Percentiles rank a stretch among this genome's conserved stretches.
Conservation (phyloP, 257 asterid species). For the Solanum pimpinellifolium region DNA sequence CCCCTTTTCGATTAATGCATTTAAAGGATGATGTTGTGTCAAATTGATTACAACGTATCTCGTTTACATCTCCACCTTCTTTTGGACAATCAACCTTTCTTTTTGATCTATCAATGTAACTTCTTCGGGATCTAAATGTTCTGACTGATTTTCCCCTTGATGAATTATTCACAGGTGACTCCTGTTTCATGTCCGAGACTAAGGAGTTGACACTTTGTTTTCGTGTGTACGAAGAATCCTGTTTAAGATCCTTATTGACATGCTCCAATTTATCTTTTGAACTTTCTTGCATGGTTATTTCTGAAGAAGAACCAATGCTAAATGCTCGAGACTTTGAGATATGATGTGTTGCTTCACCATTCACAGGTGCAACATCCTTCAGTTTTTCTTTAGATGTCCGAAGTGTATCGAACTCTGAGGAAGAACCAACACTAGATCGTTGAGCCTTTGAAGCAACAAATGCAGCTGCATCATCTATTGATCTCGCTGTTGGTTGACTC, state of each 20-base stretch:
- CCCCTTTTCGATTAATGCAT: slow-evolving; percentile 7
- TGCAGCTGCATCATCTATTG: slow-evolving; percentile 10
- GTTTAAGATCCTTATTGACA: slow-evolving; percentile 11
- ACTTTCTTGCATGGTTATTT: slow-evolving; percentile 10
- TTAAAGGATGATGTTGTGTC: slow-evolving; percentile 12
- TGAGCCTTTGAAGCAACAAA: background rate
- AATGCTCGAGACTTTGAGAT: background rate
- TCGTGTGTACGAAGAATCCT: slow-evolving; percentile 17
- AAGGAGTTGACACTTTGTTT: slow-evolving; percentile 14
- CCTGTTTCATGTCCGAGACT: slow-evolving; percentile 25
- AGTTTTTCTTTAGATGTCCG: slow-evolving; percentile 2
- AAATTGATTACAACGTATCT: slow-evolving; percentile 1
- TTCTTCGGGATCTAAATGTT: slow-evolving; percentile 38
- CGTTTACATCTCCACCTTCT: slow-evolving; percentile 13
- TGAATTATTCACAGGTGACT: slow-evolving; percentile 19
- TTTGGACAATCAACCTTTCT: slow-evolving; percentile 10
- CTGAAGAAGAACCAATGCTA: slow-evolving; percentile 27
- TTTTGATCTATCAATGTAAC: slow-evolving; percentile 7
- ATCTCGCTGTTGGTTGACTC: slow-evolving; percentile 9
- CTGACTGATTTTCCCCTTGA: slow-evolving; percentile 69
- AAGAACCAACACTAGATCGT: slow-evolving; percentile 21
- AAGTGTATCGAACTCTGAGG: slow-evolving; percentile 16
- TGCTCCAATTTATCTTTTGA: slow-evolving; percentile 6
- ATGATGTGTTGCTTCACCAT: slow-evolving; percentile 9
- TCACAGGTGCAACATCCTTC: slow-evolving; percentile 3